A percentile compares a stretch with the other conserved stretches of the same genome.
Conservation (phyloP, 352 stramenopile species). For the Phytophthora ramorum region DNA sequence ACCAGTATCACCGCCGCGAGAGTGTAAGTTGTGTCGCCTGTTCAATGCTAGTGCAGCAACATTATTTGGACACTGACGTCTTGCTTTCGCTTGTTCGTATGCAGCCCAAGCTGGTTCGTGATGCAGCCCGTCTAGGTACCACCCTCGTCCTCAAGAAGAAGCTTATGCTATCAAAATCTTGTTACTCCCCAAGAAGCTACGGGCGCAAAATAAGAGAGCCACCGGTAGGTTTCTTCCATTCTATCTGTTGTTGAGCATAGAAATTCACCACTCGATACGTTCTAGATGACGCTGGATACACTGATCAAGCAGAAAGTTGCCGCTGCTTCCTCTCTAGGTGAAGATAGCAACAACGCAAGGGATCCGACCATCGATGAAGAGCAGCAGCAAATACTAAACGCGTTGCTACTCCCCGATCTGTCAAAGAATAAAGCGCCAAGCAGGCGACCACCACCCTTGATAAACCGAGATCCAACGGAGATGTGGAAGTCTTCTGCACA, state of each 20-base stretch:
- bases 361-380: conserved; percentile 15
- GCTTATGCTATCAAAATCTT: conserved; percentile 46
- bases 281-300: conserved; percentile 56
- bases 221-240: conserved; percentile 35
- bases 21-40: conserved; percentile 10
- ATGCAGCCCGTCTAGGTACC: conserved; percentile 4
- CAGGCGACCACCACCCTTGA: conserved; percentile 1
- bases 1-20: conserved; percentile 38
- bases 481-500: conserved; percentile 39
- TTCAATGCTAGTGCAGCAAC: neutral
- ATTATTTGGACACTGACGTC: neutral
- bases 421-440: conserved; percentile 8
- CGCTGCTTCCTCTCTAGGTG: neutral
- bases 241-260: neutral
- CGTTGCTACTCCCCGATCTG: conserved; percentile 24
- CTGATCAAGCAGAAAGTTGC: conserved; percentile 48
- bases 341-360: conserved; percentile 17
- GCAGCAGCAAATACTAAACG: conserved; percentile 25
- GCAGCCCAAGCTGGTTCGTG: conserved; percentile 22
- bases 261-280: neutral
- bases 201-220: conserved; percentile 39
- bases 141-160: conserved; percentile 45
- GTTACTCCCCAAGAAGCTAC: conserved; percentile 46
- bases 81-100: neutral
- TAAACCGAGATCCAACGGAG: conserved; percentile 24